Percentiles rank a stretch among this genome's conserved stretches.
These are phyloP conservation scores for Paecilomyces variotii DNA, from an alignment of 2,329 filamentous ascomycete genomes.

Conservation along the genomic window DNA sequence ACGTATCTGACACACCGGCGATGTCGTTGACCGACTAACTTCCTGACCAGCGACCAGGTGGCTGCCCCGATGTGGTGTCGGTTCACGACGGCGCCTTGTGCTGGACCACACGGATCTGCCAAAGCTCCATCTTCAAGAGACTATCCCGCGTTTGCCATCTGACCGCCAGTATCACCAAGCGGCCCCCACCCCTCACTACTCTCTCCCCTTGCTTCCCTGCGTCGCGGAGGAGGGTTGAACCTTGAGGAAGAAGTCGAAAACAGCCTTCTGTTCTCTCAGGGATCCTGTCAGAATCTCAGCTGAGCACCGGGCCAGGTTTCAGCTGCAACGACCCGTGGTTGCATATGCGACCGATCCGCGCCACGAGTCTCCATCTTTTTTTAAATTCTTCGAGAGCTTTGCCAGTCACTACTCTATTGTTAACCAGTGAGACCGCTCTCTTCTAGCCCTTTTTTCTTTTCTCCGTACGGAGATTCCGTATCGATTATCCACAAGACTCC, in stretches of 20 bases:
- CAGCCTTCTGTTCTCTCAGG: background rate
- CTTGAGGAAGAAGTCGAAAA: background rate
- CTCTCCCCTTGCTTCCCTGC: background rate
- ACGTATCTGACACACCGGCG: constrained; percentile 11
- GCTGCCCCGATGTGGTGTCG: constrained; percentile 2
- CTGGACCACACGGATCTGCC: background rate
- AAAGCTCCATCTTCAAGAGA: background rate
- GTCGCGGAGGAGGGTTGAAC: background rate
- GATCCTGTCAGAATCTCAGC: constrained; percentile 3
- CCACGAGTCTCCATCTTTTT: constrained; percentile 1
- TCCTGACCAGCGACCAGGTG: constrained; percentile 2
- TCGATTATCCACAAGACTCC: background rate
- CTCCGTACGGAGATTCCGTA: too few relatives aligned
- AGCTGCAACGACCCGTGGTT: constrained; percentile 19
- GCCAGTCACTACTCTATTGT: background rate
- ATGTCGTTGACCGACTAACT: background rate
- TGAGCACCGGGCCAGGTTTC: constrained; percentile 12
- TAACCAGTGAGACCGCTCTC: background rate
- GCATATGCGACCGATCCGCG: constrained; percentile 17
- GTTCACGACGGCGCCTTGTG: background rate
- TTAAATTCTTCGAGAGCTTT: background rate
- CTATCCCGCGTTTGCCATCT: background rate
- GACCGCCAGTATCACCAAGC: constrained; percentile 1
- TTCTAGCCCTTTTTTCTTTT: too few relatives aligned
- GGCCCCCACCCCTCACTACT: background rate